Evolutionary conservation across 768 basidiomycete genomes (phyloP), one percentile per base, ranked within the genome.

Genomic region (Tephrocybe rancida): DNA sequence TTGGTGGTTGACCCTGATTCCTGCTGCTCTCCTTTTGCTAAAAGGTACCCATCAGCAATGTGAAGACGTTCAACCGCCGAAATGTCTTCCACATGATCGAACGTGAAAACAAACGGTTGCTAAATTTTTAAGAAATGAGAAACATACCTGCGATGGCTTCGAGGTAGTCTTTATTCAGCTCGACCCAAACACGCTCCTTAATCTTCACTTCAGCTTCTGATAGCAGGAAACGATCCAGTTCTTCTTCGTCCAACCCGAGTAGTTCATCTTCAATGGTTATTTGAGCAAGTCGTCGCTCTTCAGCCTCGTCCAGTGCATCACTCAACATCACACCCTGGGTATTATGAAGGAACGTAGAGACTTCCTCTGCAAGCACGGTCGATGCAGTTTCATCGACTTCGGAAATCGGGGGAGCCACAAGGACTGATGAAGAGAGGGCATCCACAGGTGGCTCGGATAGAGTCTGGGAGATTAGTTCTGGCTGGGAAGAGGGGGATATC

Each of bases 161-260:
- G 30, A 98, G 72, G 67, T 96, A 98, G 27, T 97, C 95, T 60
- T 81, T 81, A 67, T 97, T 97, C 63, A 93, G 76, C 71, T 95
- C 93, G 44, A 95, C 92, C 95, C 95, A 98, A 1, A 97, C 84
- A 10, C 92, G 85, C 67, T 93, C 92, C 68, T 91, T 98, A 64
- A 92, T 77, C 66, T 77, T 84, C 3, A 91, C 87, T 68, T 96
- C 94, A 21, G 88, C 88, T 30, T 88, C 87, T 7, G 79, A 83
- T 21, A 95, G 70, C 50, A 92, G 73, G 64, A 97, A 89, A 22
- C 75, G 76, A 66, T 96, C 88, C 38, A 97, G 77, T 66, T 98
- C 95, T 5, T 87, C 91, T 63, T 98, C 95, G 68, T 97, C 88
- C n/a, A 98, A 75, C 14, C 88, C 92, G 19, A 76, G 65, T 42